Evolutionary conservation across 805 yeast species (phyloP), one percentile per base, ranked within the genome.

Genomic region (Scheffersomyces spartinae): DNA sequence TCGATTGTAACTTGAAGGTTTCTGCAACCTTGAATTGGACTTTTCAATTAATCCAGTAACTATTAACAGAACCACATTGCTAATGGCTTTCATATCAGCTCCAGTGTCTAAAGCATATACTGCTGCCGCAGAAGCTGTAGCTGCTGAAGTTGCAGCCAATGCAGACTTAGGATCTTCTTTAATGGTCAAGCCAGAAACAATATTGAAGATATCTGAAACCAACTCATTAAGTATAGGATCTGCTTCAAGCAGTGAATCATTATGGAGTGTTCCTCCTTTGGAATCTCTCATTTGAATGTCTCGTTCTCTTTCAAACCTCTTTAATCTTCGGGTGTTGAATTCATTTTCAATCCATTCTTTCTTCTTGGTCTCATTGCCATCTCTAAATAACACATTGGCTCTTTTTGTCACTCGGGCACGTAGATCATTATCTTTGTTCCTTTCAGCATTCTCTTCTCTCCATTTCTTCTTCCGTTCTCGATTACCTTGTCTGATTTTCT

Each of bases 361-460:
- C 27, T 60, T 62, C 34, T 71, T 68, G 23, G 65, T 71, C 7
- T 55, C 61, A 5, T 71, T 73, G 1, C 52, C 60, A 7, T 60
- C 66, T 1, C 94, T 91, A 52, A 71, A 85, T 37, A 77, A 52
- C 11, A 51, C 53, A 19, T 55, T 59, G 0, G 96, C 95, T 20
- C 91, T 61, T 36, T 76, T 77, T 35, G 69, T 64, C 12, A 88
- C 75, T 28, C 97, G 61, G 0, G 81, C 71, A 26, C 94, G 64
- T 28, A 88, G 57, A 44, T 88, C 97, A 40, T 83, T 78, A 47
- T 85, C 95, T 54, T 82, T 77, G 49, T 86, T 86, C 36, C 91
- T 64, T 32, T 77, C 77, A 6, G 70, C 67, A 43, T 88, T 84
- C 15, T 71, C 74, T 35, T 74, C 86, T 41, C 94, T 63, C 94